These are phyloP conservation scores for Trichophyton equinum DNA, from an alignment of 2,329 filamentous ascomycete genomes.

Conservation along the genomic window DNA sequence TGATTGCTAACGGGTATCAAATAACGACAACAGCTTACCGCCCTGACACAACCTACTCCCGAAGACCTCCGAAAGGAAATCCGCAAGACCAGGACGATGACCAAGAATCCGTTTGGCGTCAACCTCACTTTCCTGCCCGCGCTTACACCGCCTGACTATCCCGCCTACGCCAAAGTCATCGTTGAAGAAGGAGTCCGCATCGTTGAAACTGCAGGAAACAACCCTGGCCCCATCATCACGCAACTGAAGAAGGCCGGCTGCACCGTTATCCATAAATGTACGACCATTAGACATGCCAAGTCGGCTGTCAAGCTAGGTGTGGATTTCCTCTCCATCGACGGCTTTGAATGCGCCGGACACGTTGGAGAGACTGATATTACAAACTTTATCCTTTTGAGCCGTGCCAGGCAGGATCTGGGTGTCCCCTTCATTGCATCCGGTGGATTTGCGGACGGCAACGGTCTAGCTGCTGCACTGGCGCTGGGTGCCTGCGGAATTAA, in stretches of 20 bases:
- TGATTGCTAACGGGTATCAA: background rate
- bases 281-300: conserved; percentile 83
- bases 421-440: conserved; percentile 93
- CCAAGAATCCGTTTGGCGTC: conserved; percentile 59
- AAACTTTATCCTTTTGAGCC: conserved; percentile 55
- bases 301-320: conserved; percentile 88
- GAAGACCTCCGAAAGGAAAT: conserved; percentile 91
- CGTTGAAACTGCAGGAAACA: conserved; percentile 87
- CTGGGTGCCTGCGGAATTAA: conserved; percentile 91
- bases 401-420: conserved; percentile 66
- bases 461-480: conserved; percentile 77
- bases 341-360: conserved; percentile 84
- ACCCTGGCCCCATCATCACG: conserved; percentile 77
- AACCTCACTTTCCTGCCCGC: conserved; percentile 90
- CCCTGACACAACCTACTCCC: conserved; percentile 78
- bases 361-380: conserved; percentile 43
- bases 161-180: conserved; percentile 77
- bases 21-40: conserved; percentile 31
- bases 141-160: conserved; percentile 82
- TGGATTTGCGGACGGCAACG: conserved; percentile 88
- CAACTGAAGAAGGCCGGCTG: conserved; percentile 69
- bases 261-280: conserved; percentile 92
- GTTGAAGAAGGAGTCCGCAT: conserved; percentile 87
- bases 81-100: conserved; percentile 64
- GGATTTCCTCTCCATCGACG: conserved; percentile 92